Conservation (phyloP, 805 yeast genomes). For the Yamadazyma philogaea region DNA sequence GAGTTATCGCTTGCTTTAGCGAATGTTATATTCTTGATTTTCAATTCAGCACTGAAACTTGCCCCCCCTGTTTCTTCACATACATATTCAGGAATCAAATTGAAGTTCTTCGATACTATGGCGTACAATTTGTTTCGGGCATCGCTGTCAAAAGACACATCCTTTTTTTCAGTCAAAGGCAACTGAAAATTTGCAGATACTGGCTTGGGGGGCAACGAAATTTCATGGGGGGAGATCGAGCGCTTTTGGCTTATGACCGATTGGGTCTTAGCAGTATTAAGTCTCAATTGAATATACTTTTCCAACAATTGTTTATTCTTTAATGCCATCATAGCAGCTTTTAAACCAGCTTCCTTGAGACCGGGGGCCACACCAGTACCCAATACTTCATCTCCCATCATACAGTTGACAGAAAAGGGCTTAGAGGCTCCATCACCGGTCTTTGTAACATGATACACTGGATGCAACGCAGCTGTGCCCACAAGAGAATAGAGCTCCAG, state of each 20-base stretch:
- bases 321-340: constrained; percentile 84
- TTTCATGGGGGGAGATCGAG: background rate
- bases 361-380: constrained; percentile 73
- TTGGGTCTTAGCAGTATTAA: constrained; percentile 18
- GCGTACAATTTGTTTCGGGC: constrained; percentile 43
- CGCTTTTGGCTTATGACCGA: constrained; percentile 11
- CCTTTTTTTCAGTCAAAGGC: constrained; percentile 27
- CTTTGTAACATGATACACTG: constrained; percentile 51
- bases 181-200: constrained; percentile 7
- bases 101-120: constrained; percentile 31
- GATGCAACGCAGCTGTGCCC: constrained; percentile 68
- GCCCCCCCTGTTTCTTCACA: constrained; percentile 22
- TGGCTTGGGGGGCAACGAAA: background rate
- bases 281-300: constrained; percentile 55
- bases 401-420: constrained; percentile 64
- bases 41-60: constrained; percentile 27
- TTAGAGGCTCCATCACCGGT: constrained; percentile 46
- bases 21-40: constrained; percentile 25
- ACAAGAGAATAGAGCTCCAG: constrained; percentile 71
- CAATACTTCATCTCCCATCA: constrained; percentile 59
- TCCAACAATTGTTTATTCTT: constrained; percentile 56
- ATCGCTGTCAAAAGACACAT: constrained; percentile 25
- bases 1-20: constrained; percentile 33
- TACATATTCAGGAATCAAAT: constrained; percentile 33
- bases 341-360: constrained; percentile 71